Evolutionary conservation across 768 basidiomycete species (phyloP).

Genomic region (Gloeopeniophorella convolvens): DNA sequence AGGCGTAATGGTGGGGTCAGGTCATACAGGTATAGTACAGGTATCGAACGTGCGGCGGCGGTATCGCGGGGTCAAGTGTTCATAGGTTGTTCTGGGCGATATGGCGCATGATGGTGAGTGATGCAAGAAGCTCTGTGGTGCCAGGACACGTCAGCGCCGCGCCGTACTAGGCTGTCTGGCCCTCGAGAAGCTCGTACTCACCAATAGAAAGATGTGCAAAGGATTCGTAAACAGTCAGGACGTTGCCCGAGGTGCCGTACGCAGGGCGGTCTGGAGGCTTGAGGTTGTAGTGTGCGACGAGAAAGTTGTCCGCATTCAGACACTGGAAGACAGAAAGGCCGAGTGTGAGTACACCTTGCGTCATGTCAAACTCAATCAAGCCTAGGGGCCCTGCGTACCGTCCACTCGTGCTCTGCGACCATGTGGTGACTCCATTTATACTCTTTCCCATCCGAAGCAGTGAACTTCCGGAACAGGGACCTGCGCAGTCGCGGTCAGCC

Average conservation of each 20-base stretch:
- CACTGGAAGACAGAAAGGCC: slow-evolving; percentile 35
- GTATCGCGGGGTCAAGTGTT: not conserved
- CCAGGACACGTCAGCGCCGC: not conserved
- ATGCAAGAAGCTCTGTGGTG: slow-evolving; percentile 18
- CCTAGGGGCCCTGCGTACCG: slow-evolving; percentile 41
- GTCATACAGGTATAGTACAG: too few species aligned
- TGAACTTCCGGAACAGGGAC: slow-evolving; percentile 62
- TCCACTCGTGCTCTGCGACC: slow-evolving; percentile 62
- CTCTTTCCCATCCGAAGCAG: slow-evolving; percentile 60
- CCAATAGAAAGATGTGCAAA: slow-evolving; percentile 49
- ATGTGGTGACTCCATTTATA: slow-evolving; percentile 60
- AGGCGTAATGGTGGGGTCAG: too few species aligned
- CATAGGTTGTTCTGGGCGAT: slow-evolving; percentile 21
- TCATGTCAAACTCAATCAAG: slow-evolving; percentile 5
- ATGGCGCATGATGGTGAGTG: slow-evolving; percentile 21
- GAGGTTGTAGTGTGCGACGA: slow-evolving; percentile 63
- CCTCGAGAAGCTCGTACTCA: too few species aligned
- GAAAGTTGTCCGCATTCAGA: slow-evolving; percentile 42
- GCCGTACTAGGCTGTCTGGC: too few species aligned
- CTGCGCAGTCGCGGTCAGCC: slow-evolving; percentile 29
- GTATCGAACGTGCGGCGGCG: too few species aligned
- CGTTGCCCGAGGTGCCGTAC: slow-evolving; percentile 60
- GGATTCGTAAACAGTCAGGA: slow-evolving; percentile 50
- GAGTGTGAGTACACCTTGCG: slow-evolving; percentile 5
- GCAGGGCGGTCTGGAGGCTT: slow-evolving; percentile 46